Conservation (phyloP, 768 basidiomycete species). For the Hygrocybe coccinea region DNA sequence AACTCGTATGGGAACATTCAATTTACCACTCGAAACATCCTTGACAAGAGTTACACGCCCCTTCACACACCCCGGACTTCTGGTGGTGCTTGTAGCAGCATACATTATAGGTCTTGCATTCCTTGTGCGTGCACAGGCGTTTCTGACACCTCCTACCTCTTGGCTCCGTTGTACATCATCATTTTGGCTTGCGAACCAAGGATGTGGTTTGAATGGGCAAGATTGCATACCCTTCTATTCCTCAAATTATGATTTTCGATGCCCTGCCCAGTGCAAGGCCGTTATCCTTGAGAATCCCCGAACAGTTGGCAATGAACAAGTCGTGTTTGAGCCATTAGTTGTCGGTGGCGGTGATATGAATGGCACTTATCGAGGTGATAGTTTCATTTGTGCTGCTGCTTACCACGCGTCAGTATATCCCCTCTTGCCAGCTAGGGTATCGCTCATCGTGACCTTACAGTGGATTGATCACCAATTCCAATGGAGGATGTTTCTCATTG, state of each 20-base stretch:
- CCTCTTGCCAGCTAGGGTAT: constrained; percentile 3
- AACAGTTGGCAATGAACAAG: constrained; percentile 61
- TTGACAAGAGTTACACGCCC: constrained; percentile 48
- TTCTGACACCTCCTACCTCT: constrained; percentile 57
- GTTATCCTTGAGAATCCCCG: constrained; percentile 69
- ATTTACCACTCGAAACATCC: constrained; percentile 50
- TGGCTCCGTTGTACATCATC: constrained; percentile 65
- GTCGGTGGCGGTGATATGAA: constrained; percentile 80
- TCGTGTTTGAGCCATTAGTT: constrained; percentile 67
- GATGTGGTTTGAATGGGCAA: constrained; percentile 68
- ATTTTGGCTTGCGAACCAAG: constrained; percentile 64
- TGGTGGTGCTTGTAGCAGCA: constrained; percentile 48
- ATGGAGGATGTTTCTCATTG: constrained; percentile 74
- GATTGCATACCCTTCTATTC: constrained; percentile 61
- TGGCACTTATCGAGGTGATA: constrained; percentile 75
- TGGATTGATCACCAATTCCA: constrained; percentile 56
- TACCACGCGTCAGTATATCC: constrained; percentile 60
- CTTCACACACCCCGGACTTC: constrained; percentile 49
- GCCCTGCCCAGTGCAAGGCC: constrained; percentile 64
- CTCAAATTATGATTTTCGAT: constrained; percentile 67
- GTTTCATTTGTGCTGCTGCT: constrained; percentile 80
- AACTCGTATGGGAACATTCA: constrained; percentile 33
- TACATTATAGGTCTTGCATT: constrained; percentile 74
- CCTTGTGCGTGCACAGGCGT: constrained; percentile 68
- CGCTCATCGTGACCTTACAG: constrained; percentile 30